phyloP scores from a whole-genome alignment of 192 early-diverging fungal genomes.

The Cetraspora pellucida region DNA sequence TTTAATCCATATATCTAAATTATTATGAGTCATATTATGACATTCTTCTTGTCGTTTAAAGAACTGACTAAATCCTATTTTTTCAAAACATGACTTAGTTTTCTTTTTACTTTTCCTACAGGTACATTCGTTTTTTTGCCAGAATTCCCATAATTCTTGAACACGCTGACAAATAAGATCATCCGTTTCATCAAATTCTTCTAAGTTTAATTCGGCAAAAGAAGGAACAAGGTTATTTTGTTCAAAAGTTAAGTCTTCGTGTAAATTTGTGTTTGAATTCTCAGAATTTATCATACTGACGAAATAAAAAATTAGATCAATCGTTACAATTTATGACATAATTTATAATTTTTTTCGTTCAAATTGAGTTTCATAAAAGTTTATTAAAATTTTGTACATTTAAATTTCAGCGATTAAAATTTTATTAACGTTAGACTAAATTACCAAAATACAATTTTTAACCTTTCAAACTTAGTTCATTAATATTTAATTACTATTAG shows the following conservation, averaged over 20 bases:
- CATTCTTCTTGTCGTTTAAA: not conserved
- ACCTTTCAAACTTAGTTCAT: too few relatives aligned
- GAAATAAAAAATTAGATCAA: too few relatives aligned
- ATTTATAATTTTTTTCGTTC: too few relatives aligned
- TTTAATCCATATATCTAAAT: not conserved
- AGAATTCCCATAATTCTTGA: not conserved
- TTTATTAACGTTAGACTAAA: too few relatives aligned
- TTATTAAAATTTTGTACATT: too few relatives aligned
- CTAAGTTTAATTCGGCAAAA: not conserved
- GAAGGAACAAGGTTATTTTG: not conserved
- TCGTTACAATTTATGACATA: too few relatives aligned
- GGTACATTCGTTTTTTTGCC: not conserved
- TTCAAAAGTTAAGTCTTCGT: not conserved
- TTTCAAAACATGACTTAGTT: not conserved
- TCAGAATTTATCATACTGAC: too few relatives aligned
- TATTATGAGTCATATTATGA: not conserved
- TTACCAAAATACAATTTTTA: too few relatives aligned
- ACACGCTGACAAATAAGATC: not conserved
- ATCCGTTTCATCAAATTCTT: not conserved
- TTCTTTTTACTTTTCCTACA: not conserved
- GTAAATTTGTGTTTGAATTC: too few relatives aligned
- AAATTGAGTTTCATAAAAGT: too few relatives aligned
- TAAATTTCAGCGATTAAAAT: too few relatives aligned
- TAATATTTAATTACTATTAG: too few relatives aligned
- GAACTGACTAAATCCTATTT: not conserved